Base-by-base conservation (phyloP, 2,329 filamentous ascomycete species). In the Didymella segeticola region DNA sequence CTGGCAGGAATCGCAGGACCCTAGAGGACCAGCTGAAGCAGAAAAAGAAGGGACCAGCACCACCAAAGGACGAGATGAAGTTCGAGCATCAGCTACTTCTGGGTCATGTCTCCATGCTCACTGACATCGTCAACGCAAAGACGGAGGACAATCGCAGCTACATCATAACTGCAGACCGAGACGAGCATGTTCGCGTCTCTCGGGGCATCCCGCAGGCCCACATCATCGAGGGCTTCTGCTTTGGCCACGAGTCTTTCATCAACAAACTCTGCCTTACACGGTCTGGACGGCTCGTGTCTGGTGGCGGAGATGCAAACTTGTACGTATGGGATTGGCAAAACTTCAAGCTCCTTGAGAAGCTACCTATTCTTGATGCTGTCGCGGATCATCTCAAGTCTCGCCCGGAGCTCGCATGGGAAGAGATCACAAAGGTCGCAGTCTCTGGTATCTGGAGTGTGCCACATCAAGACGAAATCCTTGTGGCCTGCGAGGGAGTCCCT, bases 61-160 rank as follows among this genome's bases (percentile, higher is more conserved):
- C 82, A 56, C 77, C 78, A 29, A 80, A 80, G 47, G 78, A 79
- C 14, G 74, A 79, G 2, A 71, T 79, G 22, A 73, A 75, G 39
- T 96, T 96, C 70, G 88, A 91, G 64, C 85, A 91, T 63, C 84
- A 87, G 30, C 80, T 96, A 1, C 80, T 97, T 7, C 85, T 99
- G 0, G 95, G 95, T 11, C 95, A 99, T 75, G 95, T 99, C 12
- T 97, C 93, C 1, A 90, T 98, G 85, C 84, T 99, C 43, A 97
- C 93, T 1, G 88, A 91, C 67, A 73, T 97, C 45, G 75, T 80
- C 2, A 79, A 86, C 34, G 78, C 76, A 69, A 80, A 68, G 70
- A 80, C 61, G 68, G 70, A 80, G 60, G 58, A 77, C 62, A 55
- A 86, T 55, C 80, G 81, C 47, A 78, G 72, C 43, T 89, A 88